Conservation (phyloP, 768 basidiomycete species). For the Sporobolomyces phaffii region DNA sequence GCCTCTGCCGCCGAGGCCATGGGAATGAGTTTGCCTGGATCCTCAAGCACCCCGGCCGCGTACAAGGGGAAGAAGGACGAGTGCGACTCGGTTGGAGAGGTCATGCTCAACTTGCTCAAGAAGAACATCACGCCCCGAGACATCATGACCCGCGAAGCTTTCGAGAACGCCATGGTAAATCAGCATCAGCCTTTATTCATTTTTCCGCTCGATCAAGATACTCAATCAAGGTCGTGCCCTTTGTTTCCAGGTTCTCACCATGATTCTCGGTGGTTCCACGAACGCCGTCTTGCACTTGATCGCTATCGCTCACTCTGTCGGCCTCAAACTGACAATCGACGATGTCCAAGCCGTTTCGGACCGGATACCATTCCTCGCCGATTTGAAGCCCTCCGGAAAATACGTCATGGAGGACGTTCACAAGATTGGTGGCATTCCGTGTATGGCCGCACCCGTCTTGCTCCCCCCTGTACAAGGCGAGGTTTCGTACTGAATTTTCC, state of each 20-base stretch:
- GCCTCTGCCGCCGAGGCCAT: slow-evolving; percentile 89
- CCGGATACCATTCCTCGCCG: slow-evolving; percentile 84
- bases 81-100: slow-evolving; percentile 68
- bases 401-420: slow-evolving; percentile 98
- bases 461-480: neutral
- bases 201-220: neutral
- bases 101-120: slow-evolving; percentile 80
- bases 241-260: slow-evolving; percentile 70
- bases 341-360: slow-evolving; percentile 94
- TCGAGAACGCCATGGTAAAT: slow-evolving; percentile 91
- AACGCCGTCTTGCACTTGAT: slow-evolving; percentile 96
- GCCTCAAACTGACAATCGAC: slow-evolving; percentile 76
- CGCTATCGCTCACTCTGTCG: slow-evolving; percentile 92
- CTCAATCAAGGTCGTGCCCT: neutral
- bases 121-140: slow-evolving; percentile 87
- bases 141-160: slow-evolving; percentile 94
- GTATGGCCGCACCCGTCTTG: slow-evolving; percentile 52
- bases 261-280: slow-evolving; percentile 95
- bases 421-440: slow-evolving; percentile 92
- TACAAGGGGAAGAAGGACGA: slow-evolving; percentile 81
- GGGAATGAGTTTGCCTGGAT: slow-evolving; percentile 93
- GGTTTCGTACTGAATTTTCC: too few relatives aligned
- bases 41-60: slow-evolving; percentile 93
- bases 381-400: slow-evolving; percentile 93
- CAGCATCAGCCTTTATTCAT: neutral